Base-by-base conservation (phyloP, 768 basidiomycete genomes). In the Suillus hirtellus region DNA sequence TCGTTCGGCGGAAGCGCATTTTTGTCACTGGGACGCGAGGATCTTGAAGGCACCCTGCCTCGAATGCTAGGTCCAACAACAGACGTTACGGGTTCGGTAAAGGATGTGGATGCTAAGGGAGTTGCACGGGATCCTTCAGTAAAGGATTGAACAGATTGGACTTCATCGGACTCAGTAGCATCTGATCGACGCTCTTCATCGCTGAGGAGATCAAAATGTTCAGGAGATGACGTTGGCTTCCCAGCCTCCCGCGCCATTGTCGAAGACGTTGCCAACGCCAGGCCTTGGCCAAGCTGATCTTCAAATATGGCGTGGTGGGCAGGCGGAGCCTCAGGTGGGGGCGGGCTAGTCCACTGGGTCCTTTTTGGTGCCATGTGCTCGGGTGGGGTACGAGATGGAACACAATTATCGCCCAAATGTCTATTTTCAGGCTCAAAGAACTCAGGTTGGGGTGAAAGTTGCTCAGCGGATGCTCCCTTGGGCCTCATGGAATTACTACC, bases 281-380 rank as follows among this genome's bases (percentile, higher is more conserved):
- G 76, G 0, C 89, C 81, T 58, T 83, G 80, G 24, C 85, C 91
- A 14, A 93, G 80, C 59, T 87, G 81, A 63, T 80, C 83, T 71
- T 91, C 88, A 68, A 90, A 93, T 21, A 86, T 76, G 2, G 82
- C 81, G 54, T 85, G 90, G 67, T 85, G 89, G 27, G 82, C 82
- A 11, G 84, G 80, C 0, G 92, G 80, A 1, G 91, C 92, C 68
- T 89, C 89, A 1, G 87, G 85, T 4, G 92, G 90, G 31, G 92
- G 92, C 10, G 92, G 91, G 67, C 90, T 92, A 2, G 92, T 93
- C 92, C 92, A 93, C 73, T 90, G 89, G 38, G 84, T 79, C 37
- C 92, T 85, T 70, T 83, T 88, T 1, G 92, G 89, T 19, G 89
- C 91, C 92, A 93, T 92, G 67, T 91, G 89, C 63, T 88, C 87